Conservation (phyloP, 192 early-diverging fungal genomes). For the Coemansia sp. region DNA sequence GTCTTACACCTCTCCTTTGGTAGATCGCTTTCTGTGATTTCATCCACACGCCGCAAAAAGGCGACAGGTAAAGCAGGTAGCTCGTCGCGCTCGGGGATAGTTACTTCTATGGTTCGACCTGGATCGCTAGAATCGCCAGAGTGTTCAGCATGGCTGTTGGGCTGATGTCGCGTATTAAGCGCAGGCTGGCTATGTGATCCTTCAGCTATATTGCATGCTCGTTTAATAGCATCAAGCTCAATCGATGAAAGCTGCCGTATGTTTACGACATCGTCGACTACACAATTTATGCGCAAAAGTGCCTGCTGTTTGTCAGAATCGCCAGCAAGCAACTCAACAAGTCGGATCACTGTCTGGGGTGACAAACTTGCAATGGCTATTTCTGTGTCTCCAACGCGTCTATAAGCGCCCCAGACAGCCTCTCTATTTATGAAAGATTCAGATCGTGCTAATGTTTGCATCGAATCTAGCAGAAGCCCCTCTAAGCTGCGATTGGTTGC, state of each 20-base stretch:
- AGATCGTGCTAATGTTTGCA: not conserved
- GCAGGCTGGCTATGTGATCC: not conserved
- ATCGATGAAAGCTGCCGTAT: conserved; percentile 15
- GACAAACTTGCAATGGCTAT: conserved; percentile 11
- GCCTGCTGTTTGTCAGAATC: conserved; percentile 26
- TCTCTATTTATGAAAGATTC: conserved; percentile 29
- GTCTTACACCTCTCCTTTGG: not conserved
- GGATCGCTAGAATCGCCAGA: not conserved
- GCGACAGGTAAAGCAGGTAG: not conserved
- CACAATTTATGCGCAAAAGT: conserved; percentile 22
- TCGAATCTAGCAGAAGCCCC: not conserved
- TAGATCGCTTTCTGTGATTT: not conserved
- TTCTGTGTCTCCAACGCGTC: conserved; percentile 1
- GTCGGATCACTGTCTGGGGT: conserved; percentile 10
- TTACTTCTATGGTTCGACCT: not conserved
- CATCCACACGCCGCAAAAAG: not conserved
- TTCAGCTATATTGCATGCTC: conserved; percentile 23
- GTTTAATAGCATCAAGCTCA: conserved; percentile 21
- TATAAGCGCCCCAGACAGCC: conserved; percentile 35
- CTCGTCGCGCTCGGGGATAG: not conserved
- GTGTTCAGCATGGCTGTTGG: not conserved
- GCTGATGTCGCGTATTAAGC: not conserved
- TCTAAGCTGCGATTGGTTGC: not conserved
- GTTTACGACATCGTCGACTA: conserved; percentile 11
- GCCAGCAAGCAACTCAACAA: conserved; percentile 32